Evolutionary conservation across 768 basidiomycete genomes (phyloP).

Genomic region (Phanerochaete carnosa): DNA sequence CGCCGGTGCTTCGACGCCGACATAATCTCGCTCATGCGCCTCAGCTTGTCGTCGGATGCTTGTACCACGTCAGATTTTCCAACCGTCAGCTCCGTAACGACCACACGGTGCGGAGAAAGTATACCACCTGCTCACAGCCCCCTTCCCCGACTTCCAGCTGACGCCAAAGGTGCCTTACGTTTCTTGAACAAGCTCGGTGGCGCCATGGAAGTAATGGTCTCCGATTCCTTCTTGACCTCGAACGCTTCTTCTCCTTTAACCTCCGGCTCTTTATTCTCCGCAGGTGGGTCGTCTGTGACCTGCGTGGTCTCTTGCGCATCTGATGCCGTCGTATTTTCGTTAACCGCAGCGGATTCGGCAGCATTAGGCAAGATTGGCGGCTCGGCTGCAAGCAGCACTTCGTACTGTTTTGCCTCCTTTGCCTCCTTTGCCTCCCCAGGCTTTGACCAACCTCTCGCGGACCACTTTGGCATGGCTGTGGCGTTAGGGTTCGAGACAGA

Average conservation of each 20-base stretch:
- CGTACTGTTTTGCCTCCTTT: no score
- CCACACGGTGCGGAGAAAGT: background rate
- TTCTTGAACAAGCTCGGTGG: background rate
- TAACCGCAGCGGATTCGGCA: no score
- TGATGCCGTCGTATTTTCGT: no score
- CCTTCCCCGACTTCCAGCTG: background rate
- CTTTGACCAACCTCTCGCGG: slow-evolving; percentile 25
- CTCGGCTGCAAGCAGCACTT: no score
- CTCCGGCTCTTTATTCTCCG: background rate
- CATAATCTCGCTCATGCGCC: no score
- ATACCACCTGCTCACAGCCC: background rate
- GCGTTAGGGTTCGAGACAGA: background rate
- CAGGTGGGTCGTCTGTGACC: background rate
- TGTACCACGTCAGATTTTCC: no score
- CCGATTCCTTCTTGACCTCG: background rate
- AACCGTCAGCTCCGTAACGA: background rate
- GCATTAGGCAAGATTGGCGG: background rate
- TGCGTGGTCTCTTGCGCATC: background rate
- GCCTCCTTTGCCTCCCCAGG: slow-evolving; percentile 20
- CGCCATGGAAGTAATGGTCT: background rate
- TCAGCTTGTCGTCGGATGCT: no score
- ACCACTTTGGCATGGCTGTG: slow-evolving; percentile 22
- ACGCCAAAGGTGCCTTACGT: background rate
- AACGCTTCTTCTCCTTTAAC: background rate
- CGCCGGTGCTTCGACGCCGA: no score